phyloP scores from a whole-genome alignment of 805 yeast species.

The Pichia exigua region DNA sequence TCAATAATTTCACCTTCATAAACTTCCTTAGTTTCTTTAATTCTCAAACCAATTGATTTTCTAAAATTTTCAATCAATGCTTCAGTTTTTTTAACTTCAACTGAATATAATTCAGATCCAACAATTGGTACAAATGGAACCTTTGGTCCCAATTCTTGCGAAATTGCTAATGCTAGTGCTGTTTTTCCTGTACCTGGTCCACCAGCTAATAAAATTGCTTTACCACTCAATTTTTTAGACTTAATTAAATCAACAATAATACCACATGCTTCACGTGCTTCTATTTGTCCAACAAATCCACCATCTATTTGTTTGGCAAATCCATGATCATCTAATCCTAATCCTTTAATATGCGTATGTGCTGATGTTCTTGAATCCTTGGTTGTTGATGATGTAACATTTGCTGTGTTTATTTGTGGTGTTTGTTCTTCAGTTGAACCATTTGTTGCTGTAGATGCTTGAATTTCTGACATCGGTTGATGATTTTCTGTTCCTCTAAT shows the following conservation, averaged over 20 bases:
- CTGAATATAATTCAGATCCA: constrained; percentile 87
- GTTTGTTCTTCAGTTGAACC: neutral
- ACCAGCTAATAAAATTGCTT: constrained; percentile 93
- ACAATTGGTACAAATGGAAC: constrained; percentile 96
- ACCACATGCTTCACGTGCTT: constrained; percentile 92
- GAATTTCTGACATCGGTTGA: neutral
- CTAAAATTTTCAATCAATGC: constrained; percentile 95
- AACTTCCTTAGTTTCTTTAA: constrained; percentile 93
- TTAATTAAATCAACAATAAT: constrained; percentile 87
- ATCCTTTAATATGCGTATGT: constrained; percentile 95
- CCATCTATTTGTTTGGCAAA: constrained; percentile 75
- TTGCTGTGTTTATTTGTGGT: constrained; percentile 7
- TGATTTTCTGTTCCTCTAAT: too few species aligned
- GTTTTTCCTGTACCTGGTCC: constrained; percentile 99
- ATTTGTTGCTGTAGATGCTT: neutral
- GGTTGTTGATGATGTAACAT: constrained; percentile 12
- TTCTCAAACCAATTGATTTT: constrained; percentile 89
- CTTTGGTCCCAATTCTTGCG: constrained; percentile 61
- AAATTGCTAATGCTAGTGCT: constrained; percentile 91
- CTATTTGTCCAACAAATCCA: constrained; percentile 96
- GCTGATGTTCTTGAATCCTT: constrained; percentile 52
- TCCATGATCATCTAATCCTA: constrained; percentile 90
- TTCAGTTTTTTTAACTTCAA: constrained; percentile 92
- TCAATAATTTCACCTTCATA: constrained; percentile 99
- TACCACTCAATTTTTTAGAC: constrained; percentile 91